phyloP scores from a whole-genome alignment of 306 rosid species.

The Cucurbita ficifolia region DNA sequence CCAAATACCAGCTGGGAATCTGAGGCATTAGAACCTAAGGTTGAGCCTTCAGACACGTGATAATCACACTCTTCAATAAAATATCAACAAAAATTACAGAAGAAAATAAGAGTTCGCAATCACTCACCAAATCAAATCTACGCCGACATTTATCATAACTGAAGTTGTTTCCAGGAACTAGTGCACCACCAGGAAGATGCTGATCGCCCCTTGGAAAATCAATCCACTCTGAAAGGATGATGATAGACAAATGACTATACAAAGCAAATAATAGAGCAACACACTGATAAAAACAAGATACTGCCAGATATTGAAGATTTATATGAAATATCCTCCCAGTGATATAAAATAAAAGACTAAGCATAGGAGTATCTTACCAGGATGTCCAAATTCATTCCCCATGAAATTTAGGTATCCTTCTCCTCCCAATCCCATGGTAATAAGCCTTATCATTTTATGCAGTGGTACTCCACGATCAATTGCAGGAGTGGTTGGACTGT shows the following conservation, averaged over 20 bases:
- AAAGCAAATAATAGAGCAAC: background rate
- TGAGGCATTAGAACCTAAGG: background rate
- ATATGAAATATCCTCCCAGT: background rate
- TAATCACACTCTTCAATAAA: background rate
- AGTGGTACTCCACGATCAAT: slow-evolving; percentile 93
- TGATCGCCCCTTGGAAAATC: slow-evolving; percentile 91
- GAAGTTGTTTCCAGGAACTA: slow-evolving; percentile 50
- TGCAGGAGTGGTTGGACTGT: slow-evolving; percentile 65
- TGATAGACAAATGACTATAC: slow-evolving; percentile 4
- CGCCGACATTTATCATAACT: slow-evolving; percentile 95
- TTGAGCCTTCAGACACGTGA: background rate
- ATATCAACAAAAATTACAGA: background rate
- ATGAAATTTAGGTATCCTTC: slow-evolving; percentile 95
- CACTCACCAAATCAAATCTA: slow-evolving; percentile 84
- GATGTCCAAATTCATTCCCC: slow-evolving; percentile 99
- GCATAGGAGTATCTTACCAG: slow-evolving; percentile 42
- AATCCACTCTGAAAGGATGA: slow-evolving; percentile 69
- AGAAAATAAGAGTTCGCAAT: background rate
- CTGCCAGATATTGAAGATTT: background rate
- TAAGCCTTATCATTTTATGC: slow-evolving; percentile 97
- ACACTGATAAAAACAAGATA: background rate
- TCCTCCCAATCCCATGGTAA: slow-evolving; percentile 91
- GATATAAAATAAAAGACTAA: background rate
- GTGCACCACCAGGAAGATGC: slow-evolving; percentile 45
- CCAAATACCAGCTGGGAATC: background rate